Evolutionary conservation across 768 basidiomycete species (phyloP).

Genomic region (Termitomyces sp.): DNA sequence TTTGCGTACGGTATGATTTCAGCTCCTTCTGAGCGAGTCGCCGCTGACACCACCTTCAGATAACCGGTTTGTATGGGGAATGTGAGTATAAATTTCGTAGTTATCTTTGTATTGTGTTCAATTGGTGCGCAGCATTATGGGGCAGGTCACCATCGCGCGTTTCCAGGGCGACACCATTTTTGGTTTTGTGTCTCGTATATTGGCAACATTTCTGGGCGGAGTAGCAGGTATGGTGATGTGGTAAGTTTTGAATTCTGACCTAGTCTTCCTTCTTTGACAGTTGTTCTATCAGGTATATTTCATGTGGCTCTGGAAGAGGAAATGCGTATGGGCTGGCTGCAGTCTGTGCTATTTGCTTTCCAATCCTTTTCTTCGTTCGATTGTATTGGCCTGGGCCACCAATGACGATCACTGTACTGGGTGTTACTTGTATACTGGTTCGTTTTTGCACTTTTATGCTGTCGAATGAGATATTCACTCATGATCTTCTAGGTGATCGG

Average conservation of each 20-base stretch:
- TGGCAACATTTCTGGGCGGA: slow-evolving; percentile 63
- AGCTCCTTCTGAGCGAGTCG: not conserved
- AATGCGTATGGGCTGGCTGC: slow-evolving; percentile 69
- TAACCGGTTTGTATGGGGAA: slow-evolving; percentile 65
- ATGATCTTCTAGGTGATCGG: slow-evolving; percentile 50
- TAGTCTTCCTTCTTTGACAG: not conserved
- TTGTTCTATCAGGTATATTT: slow-evolving; percentile 56
- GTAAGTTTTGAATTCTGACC: slow-evolving; percentile 29
- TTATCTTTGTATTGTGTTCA: not conserved
- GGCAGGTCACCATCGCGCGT: slow-evolving; percentile 62
- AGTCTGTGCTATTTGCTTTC: slow-evolving; percentile 62
- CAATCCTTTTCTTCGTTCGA: slow-evolving; percentile 64
- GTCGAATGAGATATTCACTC: not conserved
- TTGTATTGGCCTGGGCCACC: slow-evolving; percentile 71
- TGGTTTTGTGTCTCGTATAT: slow-evolving; percentile 52
- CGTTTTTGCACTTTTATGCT: not conserved
- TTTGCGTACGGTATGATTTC: slow-evolving; percentile 52
- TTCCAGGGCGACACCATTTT: slow-evolving; percentile 76
- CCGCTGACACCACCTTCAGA: slow-evolving; percentile 24
- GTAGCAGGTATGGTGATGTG: slow-evolving; percentile 61
- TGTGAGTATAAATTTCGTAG: slow-evolving; percentile 32
- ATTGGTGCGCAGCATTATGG: slow-evolving; percentile 53
- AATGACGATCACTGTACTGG: slow-evolving; percentile 66
- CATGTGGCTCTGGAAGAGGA: slow-evolving; percentile 51
- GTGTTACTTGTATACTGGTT: slow-evolving; percentile 59